phyloP scores from a whole-genome alignment of 129 eudicot species.

The Centella asiatica region DNA sequence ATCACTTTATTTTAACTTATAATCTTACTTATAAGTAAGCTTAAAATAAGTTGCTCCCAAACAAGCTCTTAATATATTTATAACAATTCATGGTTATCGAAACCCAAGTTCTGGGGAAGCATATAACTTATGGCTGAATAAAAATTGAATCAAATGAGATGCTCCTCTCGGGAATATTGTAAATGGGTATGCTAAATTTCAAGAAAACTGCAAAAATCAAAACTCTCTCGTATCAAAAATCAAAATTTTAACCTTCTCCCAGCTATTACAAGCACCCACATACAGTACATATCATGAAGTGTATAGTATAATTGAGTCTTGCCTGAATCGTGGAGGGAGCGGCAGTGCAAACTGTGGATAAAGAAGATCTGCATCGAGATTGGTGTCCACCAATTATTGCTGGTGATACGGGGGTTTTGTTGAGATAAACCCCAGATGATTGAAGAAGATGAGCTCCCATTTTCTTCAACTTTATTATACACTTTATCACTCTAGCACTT shows the following conservation, averaged over 20 bases:
- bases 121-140: background rate
- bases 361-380: slow-evolving; percentile 21
- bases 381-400: slow-evolving; percentile 1
- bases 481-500: background rate
- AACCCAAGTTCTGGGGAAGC: too few relatives aligned
- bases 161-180: background rate
- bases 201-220: background rate
- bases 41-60: too few relatives aligned
- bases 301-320: background rate
- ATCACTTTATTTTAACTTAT: too few relatives aligned
- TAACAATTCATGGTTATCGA: too few relatives aligned
- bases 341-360: slow-evolving; percentile 21
- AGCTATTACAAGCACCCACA: too few relatives aligned
- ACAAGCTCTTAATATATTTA: too few relatives aligned
- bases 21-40: too few relatives aligned
- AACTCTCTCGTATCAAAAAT: too few relatives aligned
- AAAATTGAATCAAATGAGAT: background rate
- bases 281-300: fast-evolving
- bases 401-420: slow-evolving; percentile 25
- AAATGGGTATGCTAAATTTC: background rate
- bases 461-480: background rate
- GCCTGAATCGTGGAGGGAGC: slow-evolving; percentile 62
- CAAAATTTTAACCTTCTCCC: too few relatives aligned
- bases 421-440: slow-evolving; percentile 28
- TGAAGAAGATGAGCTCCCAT: slow-evolving; percentile 39